phyloP scores from a whole-genome alignment of 805 yeast genomes.

The Diddensiella caesifluorescens region DNA sequence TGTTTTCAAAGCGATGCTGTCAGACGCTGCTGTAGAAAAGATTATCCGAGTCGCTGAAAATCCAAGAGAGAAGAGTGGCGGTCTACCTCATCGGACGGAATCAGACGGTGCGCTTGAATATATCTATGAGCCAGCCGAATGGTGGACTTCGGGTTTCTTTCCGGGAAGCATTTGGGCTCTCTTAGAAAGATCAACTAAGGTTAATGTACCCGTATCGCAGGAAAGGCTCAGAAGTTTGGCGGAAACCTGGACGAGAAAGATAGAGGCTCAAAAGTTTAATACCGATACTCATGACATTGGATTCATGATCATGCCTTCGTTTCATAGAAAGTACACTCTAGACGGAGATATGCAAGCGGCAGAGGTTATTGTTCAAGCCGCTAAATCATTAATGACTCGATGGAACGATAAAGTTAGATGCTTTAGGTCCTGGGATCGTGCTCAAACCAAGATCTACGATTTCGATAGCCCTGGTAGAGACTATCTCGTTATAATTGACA shows the following conservation, averaged over 20 bases:
- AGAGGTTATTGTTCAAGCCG: constrained; percentile 26
- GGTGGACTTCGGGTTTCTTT: constrained; percentile 24
- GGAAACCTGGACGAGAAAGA: constrained; percentile 10
- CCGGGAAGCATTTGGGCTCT: constrained; percentile 19
- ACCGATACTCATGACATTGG: constrained; percentile 33
- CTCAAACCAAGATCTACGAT: constrained; percentile 21
- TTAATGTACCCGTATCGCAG: neutral
- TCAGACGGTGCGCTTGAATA: constrained; percentile 13
- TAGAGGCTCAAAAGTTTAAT: constrained; percentile 17
- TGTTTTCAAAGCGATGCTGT: constrained; percentile 3
- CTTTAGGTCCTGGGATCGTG: constrained; percentile 30
- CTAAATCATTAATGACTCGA: constrained; percentile 28
- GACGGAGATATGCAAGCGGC: constrained; percentile 20
- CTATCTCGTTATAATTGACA: constrained; percentile 31
- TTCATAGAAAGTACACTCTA: constrained; percentile 26
- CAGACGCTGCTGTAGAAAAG: constrained; percentile 3
- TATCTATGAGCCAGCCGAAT: constrained; percentile 16
- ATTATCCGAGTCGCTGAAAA: constrained; percentile 3
- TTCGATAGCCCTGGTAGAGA: constrained; percentile 23
- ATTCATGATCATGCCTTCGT: constrained; percentile 28
- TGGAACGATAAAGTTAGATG: constrained; percentile 25
- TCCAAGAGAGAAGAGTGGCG: neutral
- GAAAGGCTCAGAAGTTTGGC: constrained; percentile 7
- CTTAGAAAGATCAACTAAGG: constrained; percentile 13
- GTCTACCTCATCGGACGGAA: constrained; percentile 11